Base-by-base conservation (phyloP, 352 stramenopile species). In the Pythium rishiriense region DNA sequence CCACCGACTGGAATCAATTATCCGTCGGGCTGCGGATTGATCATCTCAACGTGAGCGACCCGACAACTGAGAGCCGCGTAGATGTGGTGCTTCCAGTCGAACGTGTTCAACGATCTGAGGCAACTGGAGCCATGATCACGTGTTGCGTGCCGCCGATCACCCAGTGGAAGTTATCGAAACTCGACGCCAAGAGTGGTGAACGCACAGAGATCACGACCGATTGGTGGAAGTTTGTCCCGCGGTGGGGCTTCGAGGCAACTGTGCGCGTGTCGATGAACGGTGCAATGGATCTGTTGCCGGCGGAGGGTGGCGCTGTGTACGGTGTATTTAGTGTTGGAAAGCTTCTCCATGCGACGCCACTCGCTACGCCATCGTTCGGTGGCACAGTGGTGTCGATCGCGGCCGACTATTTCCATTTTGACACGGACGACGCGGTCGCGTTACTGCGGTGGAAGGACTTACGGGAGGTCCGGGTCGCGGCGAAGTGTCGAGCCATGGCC, bases 331-430 rank as follows among this genome's bases (percentile, higher is more conserved):
- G 72, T 5, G 51, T 74, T 5, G 79, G 77, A 1, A 69, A 57
- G 0, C 62, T 87, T 5, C 52, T 75, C 35, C 74, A 55, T 37
- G 29, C 82, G 2, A 83, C 76, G 2, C 81, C 83, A 10, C 72
- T 48, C 14, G 51, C 73, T 0, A 79, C 77, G 1, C 73, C 79
- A 39, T 53, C 76, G 4, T 59, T 49, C 11, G 83, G 83, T 21
- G 74, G 74, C 7, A 90, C 81, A 9, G 66, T 79, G 25, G 69
- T 92, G 2, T 73, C 74, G 0, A 55, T 92, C 19, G 66, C 72
- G 5, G 73, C 69, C 0, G 70, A 85, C 25, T 86, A 79, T 29
- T 85, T 88, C 28, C 69, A 79, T 28, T 88, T 88, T 43, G 81
- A 89, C 33, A 84, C 81, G 0, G 52, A 85, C 33, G 79, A 92